Percentiles rank a stretch among this genome's conserved stretches.
Evolutionary conservation across 2,329 filamentous ascomycete genomes (phyloP).

Genomic region (Xylaria polymorpha): DNA sequence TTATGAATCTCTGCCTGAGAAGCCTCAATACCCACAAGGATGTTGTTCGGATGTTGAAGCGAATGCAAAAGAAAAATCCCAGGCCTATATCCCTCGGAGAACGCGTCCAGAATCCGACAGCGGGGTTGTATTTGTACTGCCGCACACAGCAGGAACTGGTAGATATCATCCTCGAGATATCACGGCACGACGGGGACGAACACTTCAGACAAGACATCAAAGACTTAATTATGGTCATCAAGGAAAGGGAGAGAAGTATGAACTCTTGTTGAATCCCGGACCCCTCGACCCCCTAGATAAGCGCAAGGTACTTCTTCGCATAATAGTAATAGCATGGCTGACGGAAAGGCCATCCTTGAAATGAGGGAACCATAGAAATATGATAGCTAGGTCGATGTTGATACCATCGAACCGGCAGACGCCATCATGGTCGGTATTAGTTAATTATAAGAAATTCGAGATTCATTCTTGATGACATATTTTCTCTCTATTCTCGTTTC

Average conservation of each 20-base stretch:
- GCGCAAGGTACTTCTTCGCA: not conserved
- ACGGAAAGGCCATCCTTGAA: not conserved
- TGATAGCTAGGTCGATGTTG: too few species aligned
- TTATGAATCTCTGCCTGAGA: constrained; percentile 37
- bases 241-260: constrained; percentile 22
- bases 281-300: not conserved
- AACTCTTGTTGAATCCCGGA: not conserved
- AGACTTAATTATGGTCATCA: constrained; percentile 34
- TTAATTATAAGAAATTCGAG: too few species aligned
- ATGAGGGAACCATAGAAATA: too few species aligned
- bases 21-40: constrained; percentile 31
- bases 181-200: constrained; percentile 21
- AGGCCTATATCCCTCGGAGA: constrained; percentile 20
- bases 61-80: constrained; percentile 31
- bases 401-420: too few species aligned
- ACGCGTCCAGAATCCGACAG: constrained; percentile 32
- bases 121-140: constrained; percentile 37
- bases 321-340: not conserved
- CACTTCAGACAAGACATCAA: constrained; percentile 30
- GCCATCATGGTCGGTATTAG: too few species aligned
- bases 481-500: too few species aligned
- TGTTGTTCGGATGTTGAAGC: constrained; percentile 34
- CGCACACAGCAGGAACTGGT: constrained; percentile 36
- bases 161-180: constrained; percentile 37
- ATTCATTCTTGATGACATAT: too few species aligned